Percentiles rank a stretch among this genome's conserved stretches.
These are phyloP conservation scores for Posidonia oceanica DNA, from an alignment of 116 monocot genomes.

Conservation along the genomic window DNA sequence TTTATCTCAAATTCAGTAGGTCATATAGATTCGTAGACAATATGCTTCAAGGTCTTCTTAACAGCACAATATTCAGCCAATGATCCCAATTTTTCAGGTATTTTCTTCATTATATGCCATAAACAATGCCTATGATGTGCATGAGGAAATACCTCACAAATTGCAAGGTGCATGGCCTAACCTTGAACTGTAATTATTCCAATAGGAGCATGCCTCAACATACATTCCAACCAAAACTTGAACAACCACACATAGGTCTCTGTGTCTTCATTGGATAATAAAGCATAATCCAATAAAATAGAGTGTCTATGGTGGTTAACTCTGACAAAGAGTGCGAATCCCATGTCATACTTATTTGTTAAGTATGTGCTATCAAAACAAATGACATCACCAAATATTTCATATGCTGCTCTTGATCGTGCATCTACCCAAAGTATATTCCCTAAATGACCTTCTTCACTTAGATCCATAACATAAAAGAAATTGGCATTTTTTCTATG, in stretches of 20 bases:
- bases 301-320: no score
- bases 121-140: not conserved
- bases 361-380: no score
- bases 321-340: no score
- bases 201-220: not conserved
- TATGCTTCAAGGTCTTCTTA: not conserved
- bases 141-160: not conserved
- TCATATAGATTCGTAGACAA: not conserved
- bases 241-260: not conserved
- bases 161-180: not conserved
- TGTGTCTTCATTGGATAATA: not conserved
- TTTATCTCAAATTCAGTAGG: not conserved
- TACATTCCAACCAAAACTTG: not conserved
- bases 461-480: no score
- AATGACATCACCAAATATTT: no score
- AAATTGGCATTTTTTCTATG: no score
- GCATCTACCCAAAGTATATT: no score
- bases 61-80: not conserved
- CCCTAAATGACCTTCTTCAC: no score
- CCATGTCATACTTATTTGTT: no score
- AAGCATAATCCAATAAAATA: not conserved
- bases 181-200: not conserved
- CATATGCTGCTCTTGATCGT: no score
- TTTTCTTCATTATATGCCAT: not conserved
- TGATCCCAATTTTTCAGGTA: not conserved